Base-by-base conservation (phyloP, 139 green algal genomes). In the Tetradesmus obliquus region DNA sequence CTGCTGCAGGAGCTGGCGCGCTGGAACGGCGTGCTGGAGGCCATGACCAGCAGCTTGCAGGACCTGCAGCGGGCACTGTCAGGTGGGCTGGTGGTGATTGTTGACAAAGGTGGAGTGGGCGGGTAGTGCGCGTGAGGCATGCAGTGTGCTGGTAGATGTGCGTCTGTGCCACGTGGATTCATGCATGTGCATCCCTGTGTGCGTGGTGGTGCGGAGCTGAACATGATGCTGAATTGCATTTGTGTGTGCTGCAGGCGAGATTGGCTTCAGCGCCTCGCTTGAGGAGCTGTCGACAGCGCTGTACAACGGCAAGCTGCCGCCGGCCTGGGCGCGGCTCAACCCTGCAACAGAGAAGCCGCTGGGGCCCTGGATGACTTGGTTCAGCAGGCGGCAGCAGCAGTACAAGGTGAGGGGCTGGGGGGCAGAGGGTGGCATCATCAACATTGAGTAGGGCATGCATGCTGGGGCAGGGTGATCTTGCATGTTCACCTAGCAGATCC, bases 1-100 rank as follows among this genome's bases (percentile, higher is more conserved):
- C 95, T 98, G 91, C 91, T 98, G 83, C 97, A 99, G 86, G 97
- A 99, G 94, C 92, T 98, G 79, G 97, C 98, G 79, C 92, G 95
- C 32, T 98, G 95, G 94, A 99, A 99, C 92, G 93, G 87, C 10
- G 91, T 97, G 82, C 58, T 97, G 86, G 72, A 72, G 20, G 93
- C 93, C 24, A 98, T 99, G 95, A 87, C 90, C 53, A 91, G n/a
- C 24, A 95, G 91, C 71, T 92, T 99, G 54, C 95, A 94, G 66
- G 95, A 97, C 87, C 93, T 99, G 72, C 93, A 96, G 89, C 94
- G 95, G 5, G 97, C 97, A 22, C 92, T 99, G 82, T 91, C 89
- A 55, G 90, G 97, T 79, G 97, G 97, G 94, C 96, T 51, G 45
- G 24, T 55, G 20, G 60, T 13, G 9, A 71, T 10, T 71, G 60